Evolutionary conservation across 352 stramenopile species (phyloP), one percentile per base, ranked within the genome.

Genomic region (Globisporangium okanoganense): DNA sequence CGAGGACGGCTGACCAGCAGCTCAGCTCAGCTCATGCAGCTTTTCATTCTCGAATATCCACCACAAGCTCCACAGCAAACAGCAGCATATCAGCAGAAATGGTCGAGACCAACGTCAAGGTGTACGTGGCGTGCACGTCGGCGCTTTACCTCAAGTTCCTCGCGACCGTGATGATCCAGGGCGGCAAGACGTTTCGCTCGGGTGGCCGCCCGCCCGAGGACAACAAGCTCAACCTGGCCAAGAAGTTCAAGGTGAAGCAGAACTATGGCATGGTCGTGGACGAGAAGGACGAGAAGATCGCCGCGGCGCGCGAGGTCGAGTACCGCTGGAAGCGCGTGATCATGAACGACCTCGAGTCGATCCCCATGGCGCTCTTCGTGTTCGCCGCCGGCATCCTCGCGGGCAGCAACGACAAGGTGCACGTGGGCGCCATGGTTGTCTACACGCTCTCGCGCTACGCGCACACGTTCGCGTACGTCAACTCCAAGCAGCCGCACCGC

Each of bases 101-200:
- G 38, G 50, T 48, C 45, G 48, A 55, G 45, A 56, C 47, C 36
- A 56, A 65, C 25, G 49, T 60, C 27, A 59, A 59, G 38, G 40
- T 58, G 36, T 79, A 73, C 56, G 66, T 75, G 5, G 57, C 47
- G 18, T 80, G 70, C 62, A 63, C 67, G 12, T 63, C 67, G 20
- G 70, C 71, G 64, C 60, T 81, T 33, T 91, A 87, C 61, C 35
- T 78, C 68, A 91, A 91, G 71, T 89, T 86, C 69, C 50, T 91
- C 47, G 51, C 58, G 35, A 66, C 66, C 6, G 75, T 71, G n/a
- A 67, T 69, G 50, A 78, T 87, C 50, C 77, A 89, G 61, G 74
- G 70, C 24, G 56, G 59, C 58, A 79, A 74, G 71, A 86, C 73
- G 31, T 91, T 87, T 65, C 48, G 41, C 31, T 51, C 77, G 3